Base-by-base conservation (phyloP, 2,329 filamentous ascomycete genomes). In the Coniochaeta prunicola region DNA sequence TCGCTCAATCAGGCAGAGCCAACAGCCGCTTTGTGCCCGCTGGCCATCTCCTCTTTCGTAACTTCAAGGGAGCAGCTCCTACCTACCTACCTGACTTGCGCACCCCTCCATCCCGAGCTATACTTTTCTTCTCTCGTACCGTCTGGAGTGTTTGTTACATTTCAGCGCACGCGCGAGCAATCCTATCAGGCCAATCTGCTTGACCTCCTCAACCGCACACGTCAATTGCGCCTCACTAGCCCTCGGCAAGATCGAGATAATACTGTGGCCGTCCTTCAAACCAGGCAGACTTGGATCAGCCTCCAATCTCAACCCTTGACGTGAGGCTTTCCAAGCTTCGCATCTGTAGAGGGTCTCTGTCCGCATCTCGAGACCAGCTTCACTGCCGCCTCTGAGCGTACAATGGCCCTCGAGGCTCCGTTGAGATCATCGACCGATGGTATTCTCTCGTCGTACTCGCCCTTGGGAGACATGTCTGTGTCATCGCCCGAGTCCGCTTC, bases 361-460 rank as follows among this genome's bases (percentile, higher is more conserved):
- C 30, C 24, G 48, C 21, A 21, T 31, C 19, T 19, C 21, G 30
- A 30, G 56, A 12, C 26, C 24, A 24, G 21, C 26, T 24, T 24
- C 56, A 31, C 30, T 21, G n/a, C n/a, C n/a, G n/a, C 53, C 28
- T 21, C 30, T 33, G 57, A 60, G 61, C 60, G 58, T 64, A 64
- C 64, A 72, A 85, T 85, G 82, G 83, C 83, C 70, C 76, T 86
- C 70, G 80, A 84, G 73, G 84, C 79, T 68, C 84, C 85, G 61
- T 71, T 89, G 66, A 77, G 84, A 67, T 82, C 84, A 62, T 88
- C 86, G 61, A 82, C 82, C 60, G 82, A 80, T 69, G 82, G 76
- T 72, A 72, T 82, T 64, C 76, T 80, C 71, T 79, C 81, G 58
- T 70, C 75, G 61, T 82, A 83, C 64, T 80, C 80, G 59, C 74